These are phyloP conservation scores for Alternaria infectoria DNA, from an alignment of 2,329 filamentous ascomycete species.

Conservation along the genomic window DNA sequence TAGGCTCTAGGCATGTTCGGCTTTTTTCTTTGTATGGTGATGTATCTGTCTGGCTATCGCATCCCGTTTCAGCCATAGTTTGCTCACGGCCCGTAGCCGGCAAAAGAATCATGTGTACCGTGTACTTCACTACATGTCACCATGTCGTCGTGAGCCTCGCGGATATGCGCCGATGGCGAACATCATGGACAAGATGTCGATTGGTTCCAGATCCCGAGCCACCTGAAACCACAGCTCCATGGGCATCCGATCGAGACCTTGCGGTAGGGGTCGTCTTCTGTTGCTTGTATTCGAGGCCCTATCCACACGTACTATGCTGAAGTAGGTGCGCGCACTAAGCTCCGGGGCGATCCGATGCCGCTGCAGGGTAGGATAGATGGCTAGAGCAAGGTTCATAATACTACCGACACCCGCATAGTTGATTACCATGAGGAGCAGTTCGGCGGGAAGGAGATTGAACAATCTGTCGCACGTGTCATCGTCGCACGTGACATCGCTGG, in stretches of 20 bases:
- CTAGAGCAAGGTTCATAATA: constrained; percentile 55
- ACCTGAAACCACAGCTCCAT: constrained; percentile 52
- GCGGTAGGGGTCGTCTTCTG: neutral
- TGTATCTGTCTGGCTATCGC: neutral
- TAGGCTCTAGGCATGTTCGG: neutral
- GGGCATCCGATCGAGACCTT: constrained; percentile 36
- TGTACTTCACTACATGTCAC: neutral
- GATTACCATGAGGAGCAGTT: constrained; percentile 56
- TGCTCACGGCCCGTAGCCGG: neutral
- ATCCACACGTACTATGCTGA: constrained; percentile 29
- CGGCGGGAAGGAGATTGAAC: constrained; percentile 53
- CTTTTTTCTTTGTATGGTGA: neutral
- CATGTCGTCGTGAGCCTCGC: neutral
- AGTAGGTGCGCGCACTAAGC: constrained; percentile 31
- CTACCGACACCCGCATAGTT: constrained; percentile 48
- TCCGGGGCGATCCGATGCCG: constrained; percentile 43
- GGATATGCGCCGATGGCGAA: constrained; percentile 35
- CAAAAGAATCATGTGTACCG: neutral
- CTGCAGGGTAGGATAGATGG: constrained; percentile 53
- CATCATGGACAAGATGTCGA: constrained; percentile 49
- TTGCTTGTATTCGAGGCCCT: neutral
- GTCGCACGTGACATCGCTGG: neutral
- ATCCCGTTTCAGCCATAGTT: neutral
- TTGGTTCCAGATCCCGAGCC: constrained; percentile 44
- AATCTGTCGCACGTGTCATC: neutral